Evolutionary conservation across 108 stramenopile genomes (phyloP).

Genomic region (Parmales sp.): DNA sequence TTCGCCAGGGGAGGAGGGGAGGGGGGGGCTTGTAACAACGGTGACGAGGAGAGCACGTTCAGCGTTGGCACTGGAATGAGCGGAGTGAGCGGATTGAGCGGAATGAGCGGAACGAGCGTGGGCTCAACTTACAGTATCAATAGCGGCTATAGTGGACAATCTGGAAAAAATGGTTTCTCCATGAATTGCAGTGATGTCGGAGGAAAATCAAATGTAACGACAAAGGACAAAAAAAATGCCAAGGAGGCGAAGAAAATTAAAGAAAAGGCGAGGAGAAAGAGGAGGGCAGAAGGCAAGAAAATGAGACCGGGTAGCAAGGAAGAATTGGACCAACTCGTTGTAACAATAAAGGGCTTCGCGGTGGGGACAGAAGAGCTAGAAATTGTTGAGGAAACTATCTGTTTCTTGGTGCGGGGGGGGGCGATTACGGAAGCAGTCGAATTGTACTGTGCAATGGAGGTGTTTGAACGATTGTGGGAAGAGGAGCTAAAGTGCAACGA

Average conservation of each 20-base stretch:
- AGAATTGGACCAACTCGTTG: conserved; percentile 51
- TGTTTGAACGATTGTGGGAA: no score
- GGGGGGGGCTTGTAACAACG: conserved; percentile 29
- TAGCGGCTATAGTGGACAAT: conserved; percentile 66
- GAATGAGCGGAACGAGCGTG: conserved; percentile 19
- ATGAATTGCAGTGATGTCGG: conserved; percentile 54
- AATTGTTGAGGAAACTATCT: conserved; percentile 52
- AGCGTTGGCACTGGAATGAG: conserved; percentile 52
- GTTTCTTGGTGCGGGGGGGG: conserved; percentile 31
- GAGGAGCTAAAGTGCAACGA: no score
- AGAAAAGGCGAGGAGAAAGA: conserved; percentile 33
- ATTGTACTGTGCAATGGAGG: no score
- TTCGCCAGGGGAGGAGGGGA: conserved; percentile 22
- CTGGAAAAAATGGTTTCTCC: conserved; percentile 17
- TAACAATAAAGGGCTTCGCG: conserved; percentile 34
- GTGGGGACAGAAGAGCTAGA: conserved; percentile 36
- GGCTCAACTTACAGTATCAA: conserved; percentile 38
- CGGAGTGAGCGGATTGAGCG: conserved; percentile 46
- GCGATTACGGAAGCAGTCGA: no score
- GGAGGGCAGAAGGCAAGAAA: conserved; percentile 30
- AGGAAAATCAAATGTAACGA: conserved; percentile 43
- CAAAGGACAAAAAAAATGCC: conserved; percentile 60
- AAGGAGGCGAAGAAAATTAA: conserved; percentile 63
- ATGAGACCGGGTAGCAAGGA: conserved; percentile 67
- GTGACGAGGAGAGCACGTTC: conserved; percentile 62